These are phyloP conservation scores for Paratinospora sagittata DNA, from an alignment of 164 flowering plant genomes.

Conservation along the genomic window DNA sequence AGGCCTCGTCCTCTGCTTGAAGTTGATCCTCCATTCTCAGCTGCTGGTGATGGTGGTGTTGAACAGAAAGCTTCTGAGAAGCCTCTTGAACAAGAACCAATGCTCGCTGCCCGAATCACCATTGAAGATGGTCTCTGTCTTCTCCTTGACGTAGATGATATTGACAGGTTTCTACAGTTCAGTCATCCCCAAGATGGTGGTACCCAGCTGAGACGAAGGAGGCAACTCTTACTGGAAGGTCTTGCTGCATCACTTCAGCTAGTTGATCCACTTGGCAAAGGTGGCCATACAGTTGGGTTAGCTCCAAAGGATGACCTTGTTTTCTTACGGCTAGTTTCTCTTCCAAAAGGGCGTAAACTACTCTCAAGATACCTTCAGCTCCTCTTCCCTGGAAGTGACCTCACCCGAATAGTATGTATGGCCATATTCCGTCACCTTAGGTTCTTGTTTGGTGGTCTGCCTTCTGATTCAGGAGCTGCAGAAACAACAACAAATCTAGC, in stretches of 20 bases:
- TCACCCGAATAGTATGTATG: slow-evolving; percentile 78
- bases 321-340: slow-evolving; percentile 71
- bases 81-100: slow-evolving; percentile 91
- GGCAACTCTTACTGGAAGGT: slow-evolving; percentile 72
- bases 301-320: slow-evolving; percentile 73
- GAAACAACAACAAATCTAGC: slow-evolving; percentile 54
- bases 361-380: slow-evolving; percentile 62
- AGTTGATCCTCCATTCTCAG: slow-evolving; percentile 51
- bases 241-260: slow-evolving; percentile 84
- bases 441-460: slow-evolving; percentile 71
- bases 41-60: slow-evolving; percentile 30
- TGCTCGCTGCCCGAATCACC: slow-evolving; percentile 88
- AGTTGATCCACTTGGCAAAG: slow-evolving; percentile 78
- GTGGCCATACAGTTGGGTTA: slow-evolving; percentile 35
- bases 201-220: slow-evolving; percentile 53
- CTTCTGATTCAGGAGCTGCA: slow-evolving; percentile 53
- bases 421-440: slow-evolving; percentile 89
- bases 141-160: slow-evolving; percentile 90
- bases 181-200: slow-evolving; percentile 86
- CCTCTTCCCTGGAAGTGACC: slow-evolving; percentile 72
- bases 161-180: slow-evolving; percentile 70
- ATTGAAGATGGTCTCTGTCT: slow-evolving; percentile 81
- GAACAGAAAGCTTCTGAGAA: slow-evolving; percentile 58
- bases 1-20: slow-evolving; percentile 89
- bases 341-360: slow-evolving; percentile 85